phyloP scores from a whole-genome alignment of 768 basidiomycete species.

The Podaxis rugospora region DNA sequence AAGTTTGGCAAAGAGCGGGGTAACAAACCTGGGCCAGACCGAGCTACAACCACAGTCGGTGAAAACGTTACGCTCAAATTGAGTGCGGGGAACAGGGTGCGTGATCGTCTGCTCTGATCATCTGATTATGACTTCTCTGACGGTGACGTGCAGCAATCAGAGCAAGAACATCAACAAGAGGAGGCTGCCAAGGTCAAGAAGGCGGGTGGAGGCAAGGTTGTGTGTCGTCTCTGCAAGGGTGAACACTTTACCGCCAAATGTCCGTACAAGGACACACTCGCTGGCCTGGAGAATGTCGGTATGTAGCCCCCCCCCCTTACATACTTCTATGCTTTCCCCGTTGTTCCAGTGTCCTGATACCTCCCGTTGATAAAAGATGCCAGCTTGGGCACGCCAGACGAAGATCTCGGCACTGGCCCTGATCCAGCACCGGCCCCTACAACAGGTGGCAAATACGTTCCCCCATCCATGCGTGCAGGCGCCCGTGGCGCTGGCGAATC shows the following conservation, averaged over 20 bases:
- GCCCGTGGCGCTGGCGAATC: slow-evolving; percentile 69
- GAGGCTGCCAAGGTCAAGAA: slow-evolving; percentile 66
- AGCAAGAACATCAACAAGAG: slow-evolving; percentile 62
- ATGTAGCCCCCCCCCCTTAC: slow-evolving; percentile 14
- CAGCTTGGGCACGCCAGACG: slow-evolving; percentile 34
- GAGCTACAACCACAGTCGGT: slow-evolving; percentile 91
- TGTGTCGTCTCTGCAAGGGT: slow-evolving; percentile 93
- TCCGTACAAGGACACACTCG: slow-evolving; percentile 94
- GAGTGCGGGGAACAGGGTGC: slow-evolving; percentile 58
- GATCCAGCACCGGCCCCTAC: slow-evolving; percentile 25
- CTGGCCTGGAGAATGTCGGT: slow-evolving; percentile 64
- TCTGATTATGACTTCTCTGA: background rate
- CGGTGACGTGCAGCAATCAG: slow-evolving; percentile 43
- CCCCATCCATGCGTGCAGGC: slow-evolving; percentile 83
- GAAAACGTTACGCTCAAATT: slow-evolving; percentile 44
- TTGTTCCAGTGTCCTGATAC: background rate
- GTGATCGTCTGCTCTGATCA: slow-evolving; percentile 9
- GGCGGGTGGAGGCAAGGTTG: slow-evolving; percentile 82
- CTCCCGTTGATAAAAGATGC: background rate
- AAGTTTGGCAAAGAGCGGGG: slow-evolving; percentile 94
- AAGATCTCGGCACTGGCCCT: slow-evolving; percentile 30
- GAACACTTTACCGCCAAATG: slow-evolving; percentile 98
- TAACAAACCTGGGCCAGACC: slow-evolving; percentile 83
- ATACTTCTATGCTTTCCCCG: background rate
- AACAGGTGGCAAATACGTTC: slow-evolving; percentile 82